These are phyloP conservation scores for Strobilomyces dryophilus DNA, from an alignment of 768 basidiomycete genomes.

Conservation along the genomic window DNA sequence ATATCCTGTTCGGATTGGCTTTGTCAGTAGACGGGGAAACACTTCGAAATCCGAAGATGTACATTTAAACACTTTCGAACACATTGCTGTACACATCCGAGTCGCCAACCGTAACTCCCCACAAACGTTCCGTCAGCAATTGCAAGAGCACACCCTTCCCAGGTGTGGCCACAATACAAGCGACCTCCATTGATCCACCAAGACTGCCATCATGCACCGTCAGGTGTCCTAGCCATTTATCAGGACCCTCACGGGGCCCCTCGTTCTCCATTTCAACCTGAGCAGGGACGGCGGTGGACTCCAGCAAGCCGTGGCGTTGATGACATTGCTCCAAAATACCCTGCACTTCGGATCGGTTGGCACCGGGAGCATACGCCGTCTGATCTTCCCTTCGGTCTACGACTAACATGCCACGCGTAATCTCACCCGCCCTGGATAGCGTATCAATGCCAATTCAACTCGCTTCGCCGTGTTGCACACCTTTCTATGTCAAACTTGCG, in stretches of 20 bases:
- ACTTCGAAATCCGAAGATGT: too few relatives aligned
- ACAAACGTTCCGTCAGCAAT: constrained; percentile 52
- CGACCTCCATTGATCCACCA: constrained; percentile 34
- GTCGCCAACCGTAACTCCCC: constrained; percentile 32
- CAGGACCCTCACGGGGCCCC: constrained; percentile 10
- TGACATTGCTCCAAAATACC: constrained; percentile 40
- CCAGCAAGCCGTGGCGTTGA: constrained; percentile 35
- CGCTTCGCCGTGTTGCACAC: constrained; percentile 29
- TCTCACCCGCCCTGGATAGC: constrained; percentile 57
- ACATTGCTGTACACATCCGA: too few relatives aligned
- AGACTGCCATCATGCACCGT: constrained; percentile 17
- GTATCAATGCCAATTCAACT: neutral
- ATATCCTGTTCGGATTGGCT: too few relatives aligned
- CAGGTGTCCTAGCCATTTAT: constrained; percentile 18
- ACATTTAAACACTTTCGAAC: neutral
- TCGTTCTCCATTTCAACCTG: constrained; percentile 45
- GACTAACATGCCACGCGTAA: constrained; percentile 85
- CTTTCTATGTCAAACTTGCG: constrained; percentile 69
- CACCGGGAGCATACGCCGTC: constrained; percentile 61
- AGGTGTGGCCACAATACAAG: constrained; percentile 59
- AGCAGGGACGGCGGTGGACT: constrained; percentile 52
- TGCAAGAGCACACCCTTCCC: constrained; percentile 49
- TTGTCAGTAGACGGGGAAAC: too few relatives aligned
- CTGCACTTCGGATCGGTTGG: constrained; percentile 62
- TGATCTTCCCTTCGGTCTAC: constrained; percentile 69